Conservation (phyloP, 1,284 basidiomycete genomes). For the Papiliotrema fonsecae region DNA sequence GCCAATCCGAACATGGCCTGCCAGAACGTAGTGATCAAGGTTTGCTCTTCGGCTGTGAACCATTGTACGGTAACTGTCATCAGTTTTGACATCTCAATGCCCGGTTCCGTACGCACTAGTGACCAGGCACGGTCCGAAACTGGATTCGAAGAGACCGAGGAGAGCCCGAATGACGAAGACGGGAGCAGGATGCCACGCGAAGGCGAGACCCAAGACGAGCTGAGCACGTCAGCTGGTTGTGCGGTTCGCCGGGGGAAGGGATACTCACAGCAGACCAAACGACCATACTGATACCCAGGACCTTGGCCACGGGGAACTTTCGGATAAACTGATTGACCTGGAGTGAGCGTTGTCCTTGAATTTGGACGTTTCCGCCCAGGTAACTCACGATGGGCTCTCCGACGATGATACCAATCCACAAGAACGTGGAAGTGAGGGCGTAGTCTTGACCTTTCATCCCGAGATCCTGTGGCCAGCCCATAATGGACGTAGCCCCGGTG, state of each 20-base stretch:
- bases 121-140: constrained; percentile 25
- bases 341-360: not conserved
- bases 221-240: not conserved
- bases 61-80: constrained; percentile 16
- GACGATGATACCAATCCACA: constrained; percentile 27
- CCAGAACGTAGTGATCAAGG: constrained; percentile 16
- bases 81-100: not conserved
- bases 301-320: constrained; percentile 25
- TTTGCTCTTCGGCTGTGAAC: constrained; percentile 12
- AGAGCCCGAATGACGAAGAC: constrained; percentile 38
- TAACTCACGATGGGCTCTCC: constrained; percentile 26
- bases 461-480: constrained; percentile 35
- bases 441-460: constrained; percentile 33
- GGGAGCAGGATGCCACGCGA: constrained; percentile 63
- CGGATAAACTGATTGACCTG: constrained; percentile 34
- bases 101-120: constrained; percentile 8
- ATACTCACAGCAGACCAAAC: constrained; percentile 22
- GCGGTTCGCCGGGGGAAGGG: no score
- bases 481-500: constrained; percentile 24
- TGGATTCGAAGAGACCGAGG: constrained; percentile 32
- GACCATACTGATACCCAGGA: constrained; percentile 21
- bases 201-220: constrained; percentile 61
- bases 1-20: constrained; percentile 14
- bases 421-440: constrained; percentile 27
- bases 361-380: not conserved